A percentile compares a stretch with the other conserved stretches of the same genome.
phyloP scores from a whole-genome alignment of 768 basidiomycete species.

The Termitomyces sp. region DNA sequence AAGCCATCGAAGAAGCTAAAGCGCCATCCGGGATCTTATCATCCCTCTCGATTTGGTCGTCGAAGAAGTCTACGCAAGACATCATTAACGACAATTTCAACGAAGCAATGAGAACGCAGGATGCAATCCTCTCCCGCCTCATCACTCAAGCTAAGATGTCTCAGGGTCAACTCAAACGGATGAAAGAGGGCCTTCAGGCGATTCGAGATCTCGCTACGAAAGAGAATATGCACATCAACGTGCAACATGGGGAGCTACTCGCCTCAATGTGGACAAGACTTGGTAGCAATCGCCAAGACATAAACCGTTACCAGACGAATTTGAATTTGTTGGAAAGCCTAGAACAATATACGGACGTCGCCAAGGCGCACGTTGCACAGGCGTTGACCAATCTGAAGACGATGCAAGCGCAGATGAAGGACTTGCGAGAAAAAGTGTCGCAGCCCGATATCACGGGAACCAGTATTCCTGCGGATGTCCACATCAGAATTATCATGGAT shows the following conservation, averaged over 20 bases:
- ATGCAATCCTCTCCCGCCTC: conserved; percentile 33
- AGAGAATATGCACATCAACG: conserved; percentile 33
- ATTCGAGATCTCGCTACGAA: conserved; percentile 39
- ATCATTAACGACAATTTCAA: conserved; percentile 22
- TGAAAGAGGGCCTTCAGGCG: conserved; percentile 38
- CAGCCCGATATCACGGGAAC: conserved; percentile 42
- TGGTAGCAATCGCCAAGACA: conserved; percentile 38
- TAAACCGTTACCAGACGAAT: conserved; percentile 31
- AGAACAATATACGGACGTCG: conserved; percentile 37
- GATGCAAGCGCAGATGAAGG: conserved; percentile 52
- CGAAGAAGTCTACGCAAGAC: conserved; percentile 14
- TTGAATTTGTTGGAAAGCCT: conserved; percentile 36
- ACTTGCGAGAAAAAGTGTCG: conserved; percentile 44
- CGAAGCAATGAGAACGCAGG: conserved; percentile 41
- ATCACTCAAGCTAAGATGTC: conserved; percentile 41
- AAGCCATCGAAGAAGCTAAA: conserved; percentile 30
- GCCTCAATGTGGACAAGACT: conserved; percentile 47
- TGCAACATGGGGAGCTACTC: conserved; percentile 36
- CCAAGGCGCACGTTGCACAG: conserved; percentile 42
- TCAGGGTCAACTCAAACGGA: conserved; percentile 35
- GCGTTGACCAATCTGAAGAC: conserved; percentile 40
- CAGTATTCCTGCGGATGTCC: conserved; percentile 49
- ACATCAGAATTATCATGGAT: conserved; percentile 43
- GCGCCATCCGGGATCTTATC: conserved; percentile 2
- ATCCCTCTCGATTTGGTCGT: conserved; percentile 2